Conservation (phyloP, 2,329 filamentous ascomycete species). For the Talaromyces sp. region DNA sequence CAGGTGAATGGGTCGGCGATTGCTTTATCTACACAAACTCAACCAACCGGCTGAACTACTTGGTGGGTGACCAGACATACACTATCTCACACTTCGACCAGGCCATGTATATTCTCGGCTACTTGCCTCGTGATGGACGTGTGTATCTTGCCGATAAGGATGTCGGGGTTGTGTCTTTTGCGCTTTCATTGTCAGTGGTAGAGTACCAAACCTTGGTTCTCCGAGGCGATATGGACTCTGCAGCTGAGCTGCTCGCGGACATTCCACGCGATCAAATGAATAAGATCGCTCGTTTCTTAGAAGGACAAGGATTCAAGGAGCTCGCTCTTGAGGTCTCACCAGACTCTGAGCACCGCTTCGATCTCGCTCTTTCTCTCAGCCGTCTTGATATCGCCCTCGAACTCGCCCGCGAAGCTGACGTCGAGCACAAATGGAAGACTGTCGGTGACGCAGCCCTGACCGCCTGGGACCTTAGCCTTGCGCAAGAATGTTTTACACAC, state of each 20-base stretch:
- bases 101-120: slow-evolving; percentile 90
- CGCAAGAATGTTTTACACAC: slow-evolving; percentile 87
- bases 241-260: slow-evolving; percentile 74
- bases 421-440: slow-evolving; percentile 97
- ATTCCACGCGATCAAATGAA: slow-evolving; percentile 93
- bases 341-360: slow-evolving; percentile 93
- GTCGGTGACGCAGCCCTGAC: slow-evolving; percentile 87
- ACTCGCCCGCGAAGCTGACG: slow-evolving; percentile 76
- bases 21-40: slow-evolving; percentile 98
- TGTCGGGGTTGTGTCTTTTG: slow-evolving; percentile 84
- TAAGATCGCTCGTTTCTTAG: slow-evolving; percentile 95
- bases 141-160: slow-evolving; percentile 97
- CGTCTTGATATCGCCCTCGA: slow-evolving; percentile 81
- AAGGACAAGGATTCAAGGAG: slow-evolving; percentile 96
- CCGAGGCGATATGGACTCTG: slow-evolving; percentile 87
- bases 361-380: slow-evolving; percentile 77
- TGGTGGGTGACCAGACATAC: slow-evolving; percentile 96
- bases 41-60: slow-evolving; percentile 94
- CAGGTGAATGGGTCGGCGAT: slow-evolving; percentile 96
- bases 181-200: slow-evolving; percentile 83
- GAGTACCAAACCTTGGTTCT: slow-evolving; percentile 97
- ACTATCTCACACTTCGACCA: slow-evolving; percentile 96
- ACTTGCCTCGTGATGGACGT: slow-evolving; percentile 89
- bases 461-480: slow-evolving; percentile 81
- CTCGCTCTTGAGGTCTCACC: slow-evolving; percentile 91